Evolutionary conservation across 768 basidiomycete species (phyloP), one percentile per base, ranked within the genome.

Genomic region (Russula compacta): DNA sequence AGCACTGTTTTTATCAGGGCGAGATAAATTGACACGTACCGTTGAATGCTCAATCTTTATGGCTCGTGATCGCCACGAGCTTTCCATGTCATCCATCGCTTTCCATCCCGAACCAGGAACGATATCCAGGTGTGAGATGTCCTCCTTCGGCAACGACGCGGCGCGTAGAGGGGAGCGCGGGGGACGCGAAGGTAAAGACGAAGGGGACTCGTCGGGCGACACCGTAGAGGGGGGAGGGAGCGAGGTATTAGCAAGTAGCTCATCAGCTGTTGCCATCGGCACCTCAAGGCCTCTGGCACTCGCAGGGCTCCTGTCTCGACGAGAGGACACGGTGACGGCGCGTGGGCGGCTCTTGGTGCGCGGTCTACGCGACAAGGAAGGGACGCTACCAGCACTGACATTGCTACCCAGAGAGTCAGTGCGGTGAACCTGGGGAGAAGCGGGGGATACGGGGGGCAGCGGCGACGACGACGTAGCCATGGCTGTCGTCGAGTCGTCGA

Each of bases 381-480:
- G 50, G 43, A 58, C 62, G 62, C 67, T 68, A 47, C 59, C 46
- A 43, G 68, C 67, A 61, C 64, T 62, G 59, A 65, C 62, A 35
- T 68, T 70, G 57, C 69, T 71, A 50, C 67, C 68, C 50, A 65
- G 38, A 43, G 73, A 73, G 53, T 71, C 70, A 44, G 71, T 68
- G 59, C 73, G 72, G 54, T 65, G 60, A 54, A 69, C 24, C 38
- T 67, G 61, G 38, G 62, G 56, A 32, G 53, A 48, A 24, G 53
- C 33, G 42, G 51, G 50, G 60, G 58, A 57, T 55, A 66, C 59
- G 59, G 67, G 64, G 53, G 47, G 53, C 55, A 64, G 32, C 55
- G 71, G 58, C 64, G 69, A 67, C 67, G 71, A 67, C 69, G 65
- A 63, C 63, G 69, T 70, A 68, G 71, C 71, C 65, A 67, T 64